A percentile compares a stretch with the other conserved stretches of the same genome.
phyloP scores from a whole-genome alignment of 441 rosid genomes.

The Biscutella laevigata region DNA sequence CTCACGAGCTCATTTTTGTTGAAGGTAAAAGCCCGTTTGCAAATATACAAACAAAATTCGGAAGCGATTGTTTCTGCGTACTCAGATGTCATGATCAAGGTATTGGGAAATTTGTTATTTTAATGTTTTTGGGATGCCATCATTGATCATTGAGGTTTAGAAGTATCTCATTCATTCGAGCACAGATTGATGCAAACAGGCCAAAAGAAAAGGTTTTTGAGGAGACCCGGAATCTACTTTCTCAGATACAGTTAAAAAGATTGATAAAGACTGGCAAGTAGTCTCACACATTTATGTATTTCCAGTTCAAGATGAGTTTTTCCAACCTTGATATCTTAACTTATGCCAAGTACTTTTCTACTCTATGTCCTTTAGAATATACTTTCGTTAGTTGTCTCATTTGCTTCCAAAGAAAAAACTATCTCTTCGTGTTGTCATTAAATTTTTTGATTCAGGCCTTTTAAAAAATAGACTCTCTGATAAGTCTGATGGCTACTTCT shows the following conservation, averaged over 20 bases:
- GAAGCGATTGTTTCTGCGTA: slow-evolving; percentile 56
- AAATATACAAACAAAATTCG: slow-evolving; percentile 72
- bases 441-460: neutral
- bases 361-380: neutral
- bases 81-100: slow-evolving; percentile 55
- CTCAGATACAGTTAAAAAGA: slow-evolving; percentile 41
- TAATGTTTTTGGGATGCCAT: neutral
- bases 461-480: neutral
- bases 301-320: neutral
- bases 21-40: slow-evolving; percentile 71
- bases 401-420: neutral
- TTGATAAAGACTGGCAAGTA: slow-evolving; percentile 39
- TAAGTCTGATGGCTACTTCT: neutral
- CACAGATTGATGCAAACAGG: slow-evolving; percentile 74
- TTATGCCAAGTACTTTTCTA: neutral
- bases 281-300: slow-evolving; percentile 26
- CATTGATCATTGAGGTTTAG: slow-evolving; percentile 7
- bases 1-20: slow-evolving; percentile 9
- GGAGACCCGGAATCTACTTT: slow-evolving; percentile 52
- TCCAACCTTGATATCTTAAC: neutral
- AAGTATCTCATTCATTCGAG: neutral
- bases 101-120: slow-evolving; percentile 7
- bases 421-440: neutral
- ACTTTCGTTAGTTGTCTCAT: neutral
- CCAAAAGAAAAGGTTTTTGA: slow-evolving; percentile 53